Percentiles rank a stretch among this genome's conserved stretches.
Conservation (phyloP, 805 yeast species). For the Hanseniaspora guilliermondii region DNA sequence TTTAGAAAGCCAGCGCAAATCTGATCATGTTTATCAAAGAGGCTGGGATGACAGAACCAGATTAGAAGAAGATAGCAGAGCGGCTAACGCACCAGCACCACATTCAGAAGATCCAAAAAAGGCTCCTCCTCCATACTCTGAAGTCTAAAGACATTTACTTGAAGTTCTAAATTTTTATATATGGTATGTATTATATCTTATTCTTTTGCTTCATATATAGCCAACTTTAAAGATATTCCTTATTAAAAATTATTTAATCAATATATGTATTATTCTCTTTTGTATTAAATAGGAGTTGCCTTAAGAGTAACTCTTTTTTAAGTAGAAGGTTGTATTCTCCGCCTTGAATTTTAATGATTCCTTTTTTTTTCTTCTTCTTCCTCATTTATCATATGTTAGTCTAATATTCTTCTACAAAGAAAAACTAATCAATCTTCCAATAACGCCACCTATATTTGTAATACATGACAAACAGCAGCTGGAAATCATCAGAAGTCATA, state of each 20-base stretch:
- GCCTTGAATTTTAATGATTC: background rate
- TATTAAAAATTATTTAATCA: too few species aligned
- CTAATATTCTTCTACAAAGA: too few species aligned
- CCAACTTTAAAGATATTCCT: too few species aligned
- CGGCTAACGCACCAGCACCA: background rate
- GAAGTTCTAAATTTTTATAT: too few species aligned
- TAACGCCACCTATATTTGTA: too few species aligned
- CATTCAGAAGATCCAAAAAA: background rate
- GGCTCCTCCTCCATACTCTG: conserved; percentile 8
- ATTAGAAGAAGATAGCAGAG: conserved; percentile 2
- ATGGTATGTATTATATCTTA: too few species aligned
- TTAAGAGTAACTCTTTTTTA: background rate
- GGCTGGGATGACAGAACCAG: conserved; percentile 26
- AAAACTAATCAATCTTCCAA: background rate
- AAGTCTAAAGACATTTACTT: background rate
- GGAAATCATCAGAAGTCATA: conserved; percentile 33
- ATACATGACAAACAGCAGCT: conserved; percentile 14
- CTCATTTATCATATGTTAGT: too few species aligned
- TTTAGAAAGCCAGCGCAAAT: background rate
- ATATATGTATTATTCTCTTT: too few species aligned
- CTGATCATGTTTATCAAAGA: conserved; percentile 20
- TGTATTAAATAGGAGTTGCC: background rate
- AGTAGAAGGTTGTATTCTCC: background rate
- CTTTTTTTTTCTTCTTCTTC: background rate
- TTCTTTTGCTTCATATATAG: too few species aligned